A percentile compares a stretch with the other conserved stretches of the same genome.
Evolutionary conservation across 2,329 filamentous ascomycete genomes (phyloP).

Genomic region (Colletotrichum salicis): DNA sequence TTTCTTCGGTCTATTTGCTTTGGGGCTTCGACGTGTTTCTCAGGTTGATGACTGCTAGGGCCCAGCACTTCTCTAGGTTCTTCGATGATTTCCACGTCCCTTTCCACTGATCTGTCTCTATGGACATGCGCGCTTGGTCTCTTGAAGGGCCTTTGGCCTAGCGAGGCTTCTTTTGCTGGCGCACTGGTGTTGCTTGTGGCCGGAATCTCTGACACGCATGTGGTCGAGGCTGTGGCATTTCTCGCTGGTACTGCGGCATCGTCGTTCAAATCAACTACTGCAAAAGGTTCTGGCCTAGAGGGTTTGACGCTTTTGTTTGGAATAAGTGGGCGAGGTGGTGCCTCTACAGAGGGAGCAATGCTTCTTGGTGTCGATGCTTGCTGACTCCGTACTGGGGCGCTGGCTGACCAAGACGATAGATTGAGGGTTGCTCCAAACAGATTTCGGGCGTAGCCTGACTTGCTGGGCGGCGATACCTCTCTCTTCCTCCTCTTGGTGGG

Average conservation of each 20-base stretch:
- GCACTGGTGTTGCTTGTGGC: background rate
- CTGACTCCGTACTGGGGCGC: constrained; percentile 15
- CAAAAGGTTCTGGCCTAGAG: background rate
- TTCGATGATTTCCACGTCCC: background rate
- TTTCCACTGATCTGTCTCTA: background rate
- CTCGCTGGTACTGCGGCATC: background rate
- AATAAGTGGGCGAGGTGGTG: background rate
- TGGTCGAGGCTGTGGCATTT: background rate
- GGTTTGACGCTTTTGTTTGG: background rate
- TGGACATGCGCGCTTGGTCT: background rate
- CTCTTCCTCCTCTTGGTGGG: constrained; percentile 54
- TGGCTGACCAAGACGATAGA: constrained; percentile 41
- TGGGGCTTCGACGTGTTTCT: too few species aligned
- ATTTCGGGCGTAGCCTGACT: constrained; percentile 61
- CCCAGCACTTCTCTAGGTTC: background rate
- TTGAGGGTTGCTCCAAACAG: constrained; percentile 60
- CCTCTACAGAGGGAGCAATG: background rate
- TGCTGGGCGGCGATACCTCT: constrained; percentile 52
- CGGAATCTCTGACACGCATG: background rate
- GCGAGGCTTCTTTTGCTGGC: background rate
- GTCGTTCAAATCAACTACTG: background rate
- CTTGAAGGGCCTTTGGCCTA: background rate
- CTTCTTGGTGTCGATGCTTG: background rate
- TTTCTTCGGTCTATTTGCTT: background rate
- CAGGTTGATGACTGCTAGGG: background rate